Base-by-base conservation (phyloP, 2,329 filamentous ascomycete species). In the Chalaropsis ovoidea region DNA sequence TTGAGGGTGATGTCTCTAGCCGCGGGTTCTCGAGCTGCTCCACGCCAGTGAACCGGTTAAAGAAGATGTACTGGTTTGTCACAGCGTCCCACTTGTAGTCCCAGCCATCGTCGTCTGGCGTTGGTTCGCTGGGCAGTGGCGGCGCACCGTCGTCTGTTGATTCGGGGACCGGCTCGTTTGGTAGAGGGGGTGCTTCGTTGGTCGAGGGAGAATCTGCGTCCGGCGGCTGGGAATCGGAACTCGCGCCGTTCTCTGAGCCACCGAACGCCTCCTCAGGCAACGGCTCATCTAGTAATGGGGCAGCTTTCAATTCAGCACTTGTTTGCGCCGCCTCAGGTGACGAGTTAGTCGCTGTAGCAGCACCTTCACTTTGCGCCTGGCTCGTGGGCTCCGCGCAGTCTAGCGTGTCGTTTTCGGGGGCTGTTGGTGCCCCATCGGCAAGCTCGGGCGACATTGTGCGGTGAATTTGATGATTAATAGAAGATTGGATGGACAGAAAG, bases 11-110 rank as follows among this genome's bases (percentile, higher is more conserved):
- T 31, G 43, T 76, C 4, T 86, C 81, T 3, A 93, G 78, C 62
- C 91, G 87, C 5, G 91, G 91, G 71, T 96, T 96, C 43, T 93
- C 88, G 87, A 90, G 94, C 72, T 94, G 90, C 64, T 85, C 85
- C 67, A 82, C 77, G 43, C 83, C 81, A 3, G 89, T 94, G 74
- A 88, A 86, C 70, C 86, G 85, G 74, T 95, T 96, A 79, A 86
- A 86, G 76, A 95, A 96, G 77, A 90, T 95, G 77, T 86, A 95
- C 3, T 84, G 81, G 69, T 86, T 81, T 1, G 82, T 80, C 63
- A 74, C 79, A 27, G 81, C 76, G 71, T 95, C 90, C 88, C 89
- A 95, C 67, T 88, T 80, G 43, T 85, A 85, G 67, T 88, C 85
- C 91, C 91, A 96, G 67, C 91, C 91, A 70, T 87, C 84, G 68